phyloP scores from a whole-genome alignment of 257 asterid genomes.

The Mitragyna speciosa region DNA sequence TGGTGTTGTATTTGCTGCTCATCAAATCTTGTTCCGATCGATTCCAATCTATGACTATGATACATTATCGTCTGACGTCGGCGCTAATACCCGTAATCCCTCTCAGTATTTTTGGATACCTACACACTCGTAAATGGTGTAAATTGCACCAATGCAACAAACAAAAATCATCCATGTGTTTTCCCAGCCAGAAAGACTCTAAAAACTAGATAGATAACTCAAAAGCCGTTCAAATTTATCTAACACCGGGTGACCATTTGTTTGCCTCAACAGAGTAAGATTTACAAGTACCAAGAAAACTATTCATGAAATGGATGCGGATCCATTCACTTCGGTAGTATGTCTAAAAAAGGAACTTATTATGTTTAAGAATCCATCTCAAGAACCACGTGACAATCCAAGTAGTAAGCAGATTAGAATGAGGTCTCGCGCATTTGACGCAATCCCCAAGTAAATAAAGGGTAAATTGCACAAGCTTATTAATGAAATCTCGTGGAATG shows the following conservation, averaged over 20 bases:
- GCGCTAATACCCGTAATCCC: neutral
- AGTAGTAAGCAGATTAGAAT: neutral
- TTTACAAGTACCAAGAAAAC: no score
- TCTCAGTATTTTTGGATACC: no score
- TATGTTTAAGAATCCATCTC: no score
- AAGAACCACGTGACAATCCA: neutral
- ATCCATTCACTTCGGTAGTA: neutral
- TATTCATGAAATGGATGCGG: no score
- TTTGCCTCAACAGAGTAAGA: neutral
- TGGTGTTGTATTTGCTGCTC: neutral
- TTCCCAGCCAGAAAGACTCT: no score
- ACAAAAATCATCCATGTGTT: neutral
- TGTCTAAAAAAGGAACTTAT: neutral
- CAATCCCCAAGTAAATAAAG: neutral
- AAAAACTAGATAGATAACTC: no score
- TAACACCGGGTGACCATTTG: neutral
- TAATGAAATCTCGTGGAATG: slow-evolving; percentile 36
- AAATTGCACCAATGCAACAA: neutral
- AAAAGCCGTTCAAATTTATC: neutral
- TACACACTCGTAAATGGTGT: neutral
- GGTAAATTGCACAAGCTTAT: neutral
- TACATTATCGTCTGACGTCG: no score
- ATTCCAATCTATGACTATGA: no score
- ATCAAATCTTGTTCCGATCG: neutral
- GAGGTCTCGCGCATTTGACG: slow-evolving; percentile 17